Evolutionary conservation across 305 asterid genomes (phyloP).

Genomic region (Nicotiana rustica): DNA sequence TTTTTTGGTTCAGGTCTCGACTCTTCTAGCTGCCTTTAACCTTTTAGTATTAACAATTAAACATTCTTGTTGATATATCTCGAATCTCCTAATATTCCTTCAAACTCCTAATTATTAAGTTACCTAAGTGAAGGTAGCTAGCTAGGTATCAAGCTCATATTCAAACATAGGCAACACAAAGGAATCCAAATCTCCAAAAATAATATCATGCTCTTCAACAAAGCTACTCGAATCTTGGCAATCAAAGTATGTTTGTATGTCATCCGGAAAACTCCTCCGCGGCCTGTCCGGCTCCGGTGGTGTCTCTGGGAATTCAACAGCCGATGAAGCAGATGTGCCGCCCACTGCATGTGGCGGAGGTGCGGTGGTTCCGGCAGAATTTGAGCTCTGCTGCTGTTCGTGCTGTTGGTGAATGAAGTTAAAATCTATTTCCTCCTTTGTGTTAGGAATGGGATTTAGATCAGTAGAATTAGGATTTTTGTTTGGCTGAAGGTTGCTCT

Average conservation of each 20-base stretch:
- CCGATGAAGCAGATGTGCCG: conserved; percentile 34
- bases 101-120: too few species aligned
- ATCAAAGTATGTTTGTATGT: conserved; percentile 86
- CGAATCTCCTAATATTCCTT: too few species aligned
- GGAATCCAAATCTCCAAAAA: conserved; percentile 63
- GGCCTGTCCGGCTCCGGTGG: conserved; percentile 53
- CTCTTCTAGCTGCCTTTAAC: too few species aligned
- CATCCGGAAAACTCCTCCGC: conserved; percentile 77
- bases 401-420: conserved; percentile 42
- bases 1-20: too few species aligned
- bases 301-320: conserved; percentile 47
- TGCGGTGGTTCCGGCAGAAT: conserved; percentile 41
- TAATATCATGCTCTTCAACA: conserved; percentile 61
- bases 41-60: too few species aligned
- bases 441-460: conserved; percentile 37
- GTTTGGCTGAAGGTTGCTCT: conserved; percentile 32
- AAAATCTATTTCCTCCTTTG: conserved; percentile 40
- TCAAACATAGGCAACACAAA: conserved; percentile 64
- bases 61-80: too few species aligned
- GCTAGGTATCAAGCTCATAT: conserved; percentile 57
- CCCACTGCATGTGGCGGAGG: conserved; percentile 23
- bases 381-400: conserved; percentile 44
- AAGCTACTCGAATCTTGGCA: conserved; percentile 67
- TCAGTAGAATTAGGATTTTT: conserved; percentile 32
- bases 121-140: too few species aligned